Percentiles rank a stretch among this genome's conserved stretches.
phyloP scores from a whole-genome alignment of 1,284 basidiomycete genomes.

The Puccinia polysora region DNA sequence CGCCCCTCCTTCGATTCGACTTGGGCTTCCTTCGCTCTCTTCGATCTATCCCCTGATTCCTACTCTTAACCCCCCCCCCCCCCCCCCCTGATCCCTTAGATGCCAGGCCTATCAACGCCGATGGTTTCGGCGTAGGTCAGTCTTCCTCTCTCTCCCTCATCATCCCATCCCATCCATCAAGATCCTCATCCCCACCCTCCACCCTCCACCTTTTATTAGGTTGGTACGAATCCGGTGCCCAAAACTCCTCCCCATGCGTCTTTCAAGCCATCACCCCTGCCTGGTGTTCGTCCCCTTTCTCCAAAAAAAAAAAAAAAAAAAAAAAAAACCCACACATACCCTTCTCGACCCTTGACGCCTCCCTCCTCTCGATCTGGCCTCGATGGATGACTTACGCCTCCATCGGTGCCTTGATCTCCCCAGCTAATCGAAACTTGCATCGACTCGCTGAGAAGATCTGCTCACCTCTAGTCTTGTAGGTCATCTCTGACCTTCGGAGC shows the following conservation, averaged over 20 bases:
- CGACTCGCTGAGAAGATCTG: constrained; percentile 91
- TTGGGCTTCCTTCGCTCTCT: neutral
- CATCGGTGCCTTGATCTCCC: too few relatives aligned
- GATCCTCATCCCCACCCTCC: constrained; percentile 2
- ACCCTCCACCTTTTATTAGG: constrained; percentile 55
- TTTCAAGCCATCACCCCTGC: constrained; percentile 48
- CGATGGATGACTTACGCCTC: too few relatives aligned
- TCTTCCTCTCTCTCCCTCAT: constrained; percentile 48
- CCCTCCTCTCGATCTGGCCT: neutral
- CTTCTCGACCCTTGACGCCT: constrained; percentile 6
- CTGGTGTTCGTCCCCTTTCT: neutral
- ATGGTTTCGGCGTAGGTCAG: constrained; percentile 93
- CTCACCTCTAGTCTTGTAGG: constrained; percentile 83
- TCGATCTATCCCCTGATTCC: neutral
- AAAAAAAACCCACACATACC: neutral
- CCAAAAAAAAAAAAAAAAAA: neutral
- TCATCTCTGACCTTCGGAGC: constrained; percentile 31
- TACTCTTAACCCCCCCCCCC: neutral
- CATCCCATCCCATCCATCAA: neutral
- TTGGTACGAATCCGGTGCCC: constrained; percentile 75
- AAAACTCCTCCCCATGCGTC: constrained; percentile 56
- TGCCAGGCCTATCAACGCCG: constrained; percentile 58
- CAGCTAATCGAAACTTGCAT: constrained; percentile 86
- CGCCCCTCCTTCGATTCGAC: neutral
- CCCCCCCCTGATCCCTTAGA: too few relatives aligned